Conservation (phyloP, 306 rosid species). For the Trifolium subterraneum region DNA sequence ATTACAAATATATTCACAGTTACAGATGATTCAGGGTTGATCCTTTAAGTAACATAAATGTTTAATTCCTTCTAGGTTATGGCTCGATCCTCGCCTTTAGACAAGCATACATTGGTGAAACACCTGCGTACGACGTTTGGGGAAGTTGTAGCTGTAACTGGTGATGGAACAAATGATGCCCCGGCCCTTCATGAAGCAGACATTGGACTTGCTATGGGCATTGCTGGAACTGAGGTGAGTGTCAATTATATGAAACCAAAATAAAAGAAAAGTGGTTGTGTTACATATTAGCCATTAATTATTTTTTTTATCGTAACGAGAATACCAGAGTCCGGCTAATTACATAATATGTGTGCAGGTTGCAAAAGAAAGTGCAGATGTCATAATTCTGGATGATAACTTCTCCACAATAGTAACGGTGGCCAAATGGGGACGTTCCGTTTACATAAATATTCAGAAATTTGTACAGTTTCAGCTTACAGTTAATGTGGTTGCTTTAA, state of each 20-base stretch:
- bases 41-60: constrained; percentile 39
- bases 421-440: constrained; percentile 98
- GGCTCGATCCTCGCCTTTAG: constrained; percentile 98
- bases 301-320: neutral
- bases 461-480: constrained; percentile 98
- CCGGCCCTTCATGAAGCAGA: constrained; percentile 99
- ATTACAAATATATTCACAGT: neutral
- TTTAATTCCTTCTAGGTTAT: constrained; percentile 64
- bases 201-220: constrained; percentile 99
- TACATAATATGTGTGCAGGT: constrained; percentile 59
- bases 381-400: constrained; percentile 93
- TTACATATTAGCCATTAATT: constrained; percentile 12
- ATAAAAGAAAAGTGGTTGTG: neutral
- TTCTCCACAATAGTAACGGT: constrained; percentile 97
- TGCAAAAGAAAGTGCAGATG: constrained; percentile 99
- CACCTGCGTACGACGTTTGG: constrained; percentile 85
- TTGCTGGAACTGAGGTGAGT: constrained; percentile 97
- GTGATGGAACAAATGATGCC: constrained; percentile 98
- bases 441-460: constrained; percentile 91
- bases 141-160: constrained; percentile 98
- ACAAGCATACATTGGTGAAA: constrained; percentile 87
- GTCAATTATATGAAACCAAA: constrained; percentile 35
- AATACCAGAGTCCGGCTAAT: constrained; percentile 33
- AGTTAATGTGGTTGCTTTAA: constrained; percentile 85
- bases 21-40: constrained; percentile 20